A percentile compares a stretch with the other conserved stretches of the same genome.
Evolutionary conservation across 768 basidiomycete genomes (phyloP).

Genomic region (Fomitopsis serialis): DNA sequence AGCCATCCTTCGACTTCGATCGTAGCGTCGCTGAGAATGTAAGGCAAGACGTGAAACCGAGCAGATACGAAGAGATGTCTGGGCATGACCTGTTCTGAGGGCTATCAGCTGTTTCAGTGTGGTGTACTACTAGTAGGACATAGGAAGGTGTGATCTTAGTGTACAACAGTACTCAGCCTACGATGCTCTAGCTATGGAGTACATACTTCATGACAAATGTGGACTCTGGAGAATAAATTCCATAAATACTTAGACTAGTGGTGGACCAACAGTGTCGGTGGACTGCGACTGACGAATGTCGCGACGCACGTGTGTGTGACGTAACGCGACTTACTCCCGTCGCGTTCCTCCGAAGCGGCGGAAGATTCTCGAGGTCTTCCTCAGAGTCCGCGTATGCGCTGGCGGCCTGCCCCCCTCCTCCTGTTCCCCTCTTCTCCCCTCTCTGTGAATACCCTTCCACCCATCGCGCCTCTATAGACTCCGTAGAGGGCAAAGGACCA

Average conservation of each 20-base stretch:
- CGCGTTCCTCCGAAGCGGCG: background rate
- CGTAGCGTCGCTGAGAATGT: constrained; percentile 14
- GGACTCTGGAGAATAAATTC: too few species aligned
- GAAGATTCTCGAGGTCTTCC: background rate
- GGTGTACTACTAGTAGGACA: too few species aligned
- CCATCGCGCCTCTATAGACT: background rate
- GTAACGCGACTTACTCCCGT: constrained; percentile 9
- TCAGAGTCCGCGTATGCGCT: background rate
- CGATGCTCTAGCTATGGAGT: too few species aligned
- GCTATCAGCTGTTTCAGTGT: too few species aligned
- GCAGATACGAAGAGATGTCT: constrained; percentile 18
- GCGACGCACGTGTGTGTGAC: constrained; percentile 17
- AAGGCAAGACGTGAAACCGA: constrained; percentile 14
- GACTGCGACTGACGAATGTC: too few species aligned
- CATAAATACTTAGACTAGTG: too few species aligned
- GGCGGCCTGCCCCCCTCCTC: background rate
- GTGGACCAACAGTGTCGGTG: too few species aligned
- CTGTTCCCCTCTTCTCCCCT: background rate
- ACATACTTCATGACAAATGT: too few species aligned
- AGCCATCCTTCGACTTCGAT: constrained; percentile 17
- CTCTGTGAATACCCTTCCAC: background rate
- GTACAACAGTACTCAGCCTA: too few species aligned
- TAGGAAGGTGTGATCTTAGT: too few species aligned
- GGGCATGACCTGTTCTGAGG: constrained; percentile 14
- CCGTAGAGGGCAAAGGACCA: too few species aligned